Evolutionary conservation across 2,329 filamentous ascomycete species (phyloP).

Genomic region (Fusarium illudens): DNA sequence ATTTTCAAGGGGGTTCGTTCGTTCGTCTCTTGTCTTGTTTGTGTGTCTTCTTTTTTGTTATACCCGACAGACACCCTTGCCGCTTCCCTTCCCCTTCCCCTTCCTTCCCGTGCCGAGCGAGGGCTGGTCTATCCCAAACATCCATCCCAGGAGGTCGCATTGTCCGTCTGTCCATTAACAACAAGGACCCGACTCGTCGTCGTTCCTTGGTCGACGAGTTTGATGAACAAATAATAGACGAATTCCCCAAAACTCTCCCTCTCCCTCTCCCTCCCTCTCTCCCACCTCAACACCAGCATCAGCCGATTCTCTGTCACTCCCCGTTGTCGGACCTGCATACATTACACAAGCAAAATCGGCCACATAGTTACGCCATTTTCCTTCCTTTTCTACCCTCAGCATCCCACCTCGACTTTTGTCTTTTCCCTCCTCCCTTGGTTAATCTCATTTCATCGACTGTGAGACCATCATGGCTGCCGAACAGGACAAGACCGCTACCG

Average conservation of each 20-base stretch:
- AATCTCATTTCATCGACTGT: conserved; percentile 3
- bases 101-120: conserved; percentile 12
- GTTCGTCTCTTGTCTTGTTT: conserved; percentile 33
- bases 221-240: conserved; percentile 10
- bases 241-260: not conserved
- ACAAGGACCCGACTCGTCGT: conserved; percentile 18
- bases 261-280: not conserved
- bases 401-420: not conserved
- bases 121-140: conserved; percentile 11
- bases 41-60: conserved; percentile 1
- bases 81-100: too few relatives aligned
- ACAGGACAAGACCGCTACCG: conserved; percentile 36
- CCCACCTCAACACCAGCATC: not conserved
- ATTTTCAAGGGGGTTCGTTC: conserved; percentile 6
- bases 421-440: not conserved
- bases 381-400: not conserved
- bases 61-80: conserved; percentile 11
- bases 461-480: conserved; percentile 43
- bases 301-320: conserved; percentile 1
- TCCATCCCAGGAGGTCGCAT: conserved; percentile 14
- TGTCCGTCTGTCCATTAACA: too few relatives aligned
- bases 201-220: not conserved
- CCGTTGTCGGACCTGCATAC: not conserved
- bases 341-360: not conserved
- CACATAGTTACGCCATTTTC: not conserved